Evolutionary conservation across 306 rosid genomes (phyloP).

Genomic region (Ormosia emarginata): DNA sequence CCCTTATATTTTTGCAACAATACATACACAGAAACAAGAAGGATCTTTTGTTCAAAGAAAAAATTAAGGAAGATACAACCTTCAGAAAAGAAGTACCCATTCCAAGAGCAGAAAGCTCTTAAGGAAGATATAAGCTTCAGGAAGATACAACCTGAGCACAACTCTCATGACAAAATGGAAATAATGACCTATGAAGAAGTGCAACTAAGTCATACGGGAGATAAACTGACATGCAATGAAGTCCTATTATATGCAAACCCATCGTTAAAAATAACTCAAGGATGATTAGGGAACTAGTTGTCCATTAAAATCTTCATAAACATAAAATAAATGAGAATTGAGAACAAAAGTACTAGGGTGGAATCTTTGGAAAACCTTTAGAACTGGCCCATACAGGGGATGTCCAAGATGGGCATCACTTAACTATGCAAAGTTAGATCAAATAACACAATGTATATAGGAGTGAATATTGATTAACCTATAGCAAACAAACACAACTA

Average conservation of each 20-base stretch:
- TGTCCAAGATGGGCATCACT: background rate
- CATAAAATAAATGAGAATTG: too few species aligned
- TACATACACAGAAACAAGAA: background rate
- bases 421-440: background rate
- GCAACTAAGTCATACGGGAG: background rate
- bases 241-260: background rate
- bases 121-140: too few species aligned
- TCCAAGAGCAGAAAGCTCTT: slow-evolving; percentile 97
- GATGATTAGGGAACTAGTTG: background rate
- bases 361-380: background rate
- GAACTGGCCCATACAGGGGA: background rate
- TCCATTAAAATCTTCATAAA: background rate
- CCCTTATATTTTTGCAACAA: background rate
- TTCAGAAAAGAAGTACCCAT: slow-evolving; percentile 59
- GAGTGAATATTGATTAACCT: background rate
- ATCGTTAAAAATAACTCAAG: background rate
- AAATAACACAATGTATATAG: background rate
- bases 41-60: background rate
- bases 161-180: too few species aligned
- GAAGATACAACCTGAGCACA: too few species aligned
- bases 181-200: too few species aligned
- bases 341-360: background rate
- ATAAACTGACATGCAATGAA: background rate
- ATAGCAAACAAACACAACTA: background rate
- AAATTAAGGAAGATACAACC: background rate